Conservation (phyloP, 2,329 filamentous ascomycete species). For the Aspergillus japonicus region DNA sequence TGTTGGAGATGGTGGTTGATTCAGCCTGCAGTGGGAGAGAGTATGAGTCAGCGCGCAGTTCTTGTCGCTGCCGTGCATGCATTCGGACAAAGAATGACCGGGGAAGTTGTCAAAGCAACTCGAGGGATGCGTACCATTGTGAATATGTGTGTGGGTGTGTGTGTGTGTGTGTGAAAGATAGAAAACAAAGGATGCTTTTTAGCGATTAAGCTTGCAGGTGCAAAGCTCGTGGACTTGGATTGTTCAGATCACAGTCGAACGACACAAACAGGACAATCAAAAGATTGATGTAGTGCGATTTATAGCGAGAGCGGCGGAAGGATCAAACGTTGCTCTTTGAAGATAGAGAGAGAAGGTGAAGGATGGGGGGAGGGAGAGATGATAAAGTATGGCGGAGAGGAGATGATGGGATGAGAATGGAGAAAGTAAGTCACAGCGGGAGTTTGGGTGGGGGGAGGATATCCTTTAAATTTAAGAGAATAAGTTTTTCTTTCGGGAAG, state of each 20-base stretch:
- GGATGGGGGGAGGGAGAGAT: background rate
- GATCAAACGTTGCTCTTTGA: slow-evolving; percentile 22
- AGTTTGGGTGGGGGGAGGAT: slow-evolving; percentile 18
- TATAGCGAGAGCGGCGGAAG: slow-evolving; percentile 13
- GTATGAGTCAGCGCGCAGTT: slow-evolving; percentile 23
- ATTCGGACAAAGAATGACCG: background rate
- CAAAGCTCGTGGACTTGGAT: slow-evolving; percentile 10
- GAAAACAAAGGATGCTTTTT: slow-evolving; percentile 11
- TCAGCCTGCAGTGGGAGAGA: slow-evolving; percentile 39
- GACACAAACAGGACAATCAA: slow-evolving; percentile 16
- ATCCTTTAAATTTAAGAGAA: slow-evolving; percentile 23
- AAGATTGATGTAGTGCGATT: slow-evolving; percentile 14
- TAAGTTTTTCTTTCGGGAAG: background rate
- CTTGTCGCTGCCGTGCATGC: background rate
- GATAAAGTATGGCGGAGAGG: slow-evolving; percentile 23
- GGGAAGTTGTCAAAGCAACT: background rate
- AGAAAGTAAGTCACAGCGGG: slow-evolving; percentile 17
- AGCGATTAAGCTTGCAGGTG: slow-evolving; percentile 1
- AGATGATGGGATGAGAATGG: slow-evolving; percentile 13
- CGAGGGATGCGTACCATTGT: slow-evolving; percentile 12
- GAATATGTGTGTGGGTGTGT: slow-evolving; percentile 12
- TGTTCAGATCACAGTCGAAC: slow-evolving; percentile 5
- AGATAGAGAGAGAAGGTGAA: slow-evolving; percentile 17
- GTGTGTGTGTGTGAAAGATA: slow-evolving; percentile 11
- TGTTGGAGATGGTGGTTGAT: slow-evolving; percentile 48